Conservation (phyloP, 257 asterid species). For the Solanum lignicaule region DNA sequence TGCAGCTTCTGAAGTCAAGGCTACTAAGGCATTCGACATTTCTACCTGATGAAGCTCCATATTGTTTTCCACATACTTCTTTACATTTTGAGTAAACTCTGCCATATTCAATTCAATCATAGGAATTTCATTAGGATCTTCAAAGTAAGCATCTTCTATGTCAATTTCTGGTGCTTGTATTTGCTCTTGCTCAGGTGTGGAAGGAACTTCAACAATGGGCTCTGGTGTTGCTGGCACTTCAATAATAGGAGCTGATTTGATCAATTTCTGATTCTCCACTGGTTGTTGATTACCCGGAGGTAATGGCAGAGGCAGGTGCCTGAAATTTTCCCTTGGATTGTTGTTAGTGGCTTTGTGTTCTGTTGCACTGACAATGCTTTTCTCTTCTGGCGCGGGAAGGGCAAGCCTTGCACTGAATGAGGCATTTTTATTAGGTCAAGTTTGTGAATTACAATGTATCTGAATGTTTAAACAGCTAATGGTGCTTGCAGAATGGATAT, state of each 20-base stretch:
- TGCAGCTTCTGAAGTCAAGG: conserved; percentile 78
- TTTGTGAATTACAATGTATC: conserved; percentile 3
- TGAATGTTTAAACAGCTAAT: neutral
- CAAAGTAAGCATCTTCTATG: conserved; percentile 47
- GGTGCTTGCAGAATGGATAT: neutral
- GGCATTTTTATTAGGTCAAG: conserved; percentile 15
- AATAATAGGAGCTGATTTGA: conserved; percentile 29
- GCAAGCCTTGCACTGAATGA: conserved; percentile 78
- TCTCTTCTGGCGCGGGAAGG: conserved; percentile 82
- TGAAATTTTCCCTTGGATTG: conserved; percentile 22
- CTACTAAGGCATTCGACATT: conserved; percentile 78
- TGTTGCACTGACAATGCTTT: conserved; percentile 38
- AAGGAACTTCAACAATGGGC: conserved; percentile 56
- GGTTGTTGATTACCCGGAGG: conserved; percentile 22
- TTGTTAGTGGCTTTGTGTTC: conserved; percentile 31
- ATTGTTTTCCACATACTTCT: conserved; percentile 49
- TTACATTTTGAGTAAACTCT: conserved; percentile 72
- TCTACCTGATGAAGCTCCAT: conserved; percentile 52
- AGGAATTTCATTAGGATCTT: conserved; percentile 80
- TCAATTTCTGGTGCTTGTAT: conserved; percentile 34
- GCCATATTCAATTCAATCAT: conserved; percentile 74
- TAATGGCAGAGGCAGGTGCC: conserved; percentile 54
- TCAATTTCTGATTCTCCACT: conserved; percentile 13
- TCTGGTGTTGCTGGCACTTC: conserved; percentile 29
- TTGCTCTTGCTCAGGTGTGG: conserved; percentile 56